Percentiles rank a stretch among this genome's conserved stretches.
These are phyloP conservation scores for Kernera saxatilis DNA, from an alignment of 345 rosid genomes.

Conservation along the genomic window DNA sequence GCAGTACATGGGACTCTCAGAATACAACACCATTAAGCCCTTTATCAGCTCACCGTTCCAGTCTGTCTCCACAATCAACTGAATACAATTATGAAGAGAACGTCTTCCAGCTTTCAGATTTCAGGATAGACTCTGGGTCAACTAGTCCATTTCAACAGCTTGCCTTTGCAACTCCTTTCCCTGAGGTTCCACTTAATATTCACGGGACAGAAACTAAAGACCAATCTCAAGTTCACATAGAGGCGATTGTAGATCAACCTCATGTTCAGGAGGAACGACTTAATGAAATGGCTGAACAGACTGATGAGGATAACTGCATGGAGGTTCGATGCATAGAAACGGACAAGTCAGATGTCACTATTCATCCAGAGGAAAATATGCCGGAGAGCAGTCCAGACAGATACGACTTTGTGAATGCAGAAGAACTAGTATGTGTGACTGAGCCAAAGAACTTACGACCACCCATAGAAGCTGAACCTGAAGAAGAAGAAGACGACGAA, in stretches of 20 bases:
- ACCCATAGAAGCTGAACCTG: background rate
- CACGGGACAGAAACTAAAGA: constrained; percentile 6
- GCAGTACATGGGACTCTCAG: constrained; percentile 54
- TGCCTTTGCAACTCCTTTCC: constrained; percentile 23
- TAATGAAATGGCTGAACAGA: constrained; percentile 29
- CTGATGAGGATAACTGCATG: constrained; percentile 42
- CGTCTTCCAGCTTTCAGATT: constrained; percentile 44
- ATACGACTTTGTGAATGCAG: constrained; percentile 23
- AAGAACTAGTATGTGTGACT: constrained; percentile 18
- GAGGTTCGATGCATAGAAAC: constrained; percentile 58
- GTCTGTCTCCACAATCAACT: constrained; percentile 49
- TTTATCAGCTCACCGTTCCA: constrained; percentile 36
- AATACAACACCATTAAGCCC: constrained; percentile 36
- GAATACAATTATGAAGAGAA: constrained; percentile 55
- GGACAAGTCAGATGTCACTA: constrained; percentile 34
- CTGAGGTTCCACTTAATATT: background rate
- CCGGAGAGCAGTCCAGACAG: constrained; percentile 29
- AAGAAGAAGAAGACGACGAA: background rate
- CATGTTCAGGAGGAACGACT: constrained; percentile 26
- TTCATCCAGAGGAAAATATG: constrained; percentile 24
- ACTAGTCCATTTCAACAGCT: constrained; percentile 31
- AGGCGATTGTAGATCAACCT: constrained; percentile 32
- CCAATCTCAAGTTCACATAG: constrained; percentile 19
- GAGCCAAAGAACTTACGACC: constrained; percentile 1
- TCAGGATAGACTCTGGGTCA: constrained; percentile 36